Percentiles rank a stretch among this genome's conserved stretches.
phyloP scores from a whole-genome alignment of 2,329 filamentous ascomycete genomes.

The Aspergillus sp. region DNA sequence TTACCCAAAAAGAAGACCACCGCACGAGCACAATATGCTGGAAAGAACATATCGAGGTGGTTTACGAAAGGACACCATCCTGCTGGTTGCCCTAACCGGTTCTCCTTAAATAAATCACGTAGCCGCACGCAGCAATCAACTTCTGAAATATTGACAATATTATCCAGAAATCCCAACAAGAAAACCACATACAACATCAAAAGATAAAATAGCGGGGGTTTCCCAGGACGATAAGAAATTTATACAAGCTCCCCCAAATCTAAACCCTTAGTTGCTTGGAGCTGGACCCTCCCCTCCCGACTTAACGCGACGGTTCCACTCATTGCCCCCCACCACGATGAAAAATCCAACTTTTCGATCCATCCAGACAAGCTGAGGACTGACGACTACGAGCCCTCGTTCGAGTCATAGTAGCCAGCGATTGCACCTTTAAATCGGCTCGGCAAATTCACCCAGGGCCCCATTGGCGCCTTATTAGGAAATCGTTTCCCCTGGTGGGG shows the following conservation, averaged over 20 bases:
- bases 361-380: slow-evolving; percentile 1
- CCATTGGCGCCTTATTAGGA: not conserved
- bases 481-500: not conserved
- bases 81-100: not conserved
- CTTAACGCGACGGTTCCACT: not conserved
- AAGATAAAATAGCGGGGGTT: not conserved
- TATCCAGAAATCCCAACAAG: not conserved
- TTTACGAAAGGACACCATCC: slow-evolving; percentile 9
- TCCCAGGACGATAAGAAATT: not conserved
- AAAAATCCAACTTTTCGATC: slow-evolving; percentile 9
- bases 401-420: not conserved
- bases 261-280: too few species aligned
- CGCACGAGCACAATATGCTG: slow-evolving; percentile 21
- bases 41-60: slow-evolving; percentile 20
- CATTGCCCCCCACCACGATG: slow-evolving; percentile 3
- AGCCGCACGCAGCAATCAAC: not conserved
- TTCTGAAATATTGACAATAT: not conserved
- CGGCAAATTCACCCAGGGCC: not conserved
- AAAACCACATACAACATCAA: not conserved
- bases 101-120: too few species aligned
- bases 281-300: too few species aligned
- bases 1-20: slow-evolving; percentile 21
- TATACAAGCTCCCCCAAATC: not conserved
- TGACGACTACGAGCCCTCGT: not conserved
- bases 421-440: not conserved